Evolutionary conservation across 129 eudicot genomes (phyloP), one percentile per base, ranked within the genome.

Genomic region (Helianthus tuberosus): DNA sequence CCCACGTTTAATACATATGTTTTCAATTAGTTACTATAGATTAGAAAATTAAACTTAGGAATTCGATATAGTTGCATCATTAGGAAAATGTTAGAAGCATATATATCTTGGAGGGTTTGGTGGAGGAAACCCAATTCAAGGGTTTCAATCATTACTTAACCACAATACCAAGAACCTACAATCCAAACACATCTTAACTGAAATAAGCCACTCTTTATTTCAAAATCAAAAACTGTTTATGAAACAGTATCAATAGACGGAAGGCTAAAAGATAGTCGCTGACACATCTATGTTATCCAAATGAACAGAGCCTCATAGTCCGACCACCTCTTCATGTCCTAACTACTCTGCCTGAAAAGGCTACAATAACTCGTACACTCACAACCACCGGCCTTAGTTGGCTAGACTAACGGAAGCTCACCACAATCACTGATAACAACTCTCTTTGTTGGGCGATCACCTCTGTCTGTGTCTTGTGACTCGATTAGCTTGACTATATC

Each of bases 381-480:
- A 55, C 50, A 67, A 57, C 59, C 35, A 4, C 78, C 25, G 16
- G 5, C 15, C 32, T 63, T 74, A 50, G 66, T 27, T 29, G 36
- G 11, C 76, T 87, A 93, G 15, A 75, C 98, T 39, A 80, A 66
- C 1, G 98, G 97, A 52, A 94, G 91, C 73, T 94, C 98, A 10
- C 98, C 98, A 80, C 96, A 90, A 9, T 90, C 97, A 36, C 93
- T 90, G 68, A 94, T 86, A 54, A 88, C 91, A 32, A 94, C 92
- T 85, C 77, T 87, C 78, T 86, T 83, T 20, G 49, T 64, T 17
- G 98, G 98, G 64, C 93, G 89, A 71, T 94, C 98, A 52, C 98
- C 97, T 80, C 97, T 83, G 86, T 90, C 97, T 0, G 97, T 94
- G 54, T 83, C 89, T 62, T 81, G 93, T 3, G 86, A 75, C 74